A percentile compares a stretch with the other conserved stretches of the same genome.
Conservation (phyloP, 768 basidiomycete genomes). For the Xerocomellus dryophilus region DNA sequence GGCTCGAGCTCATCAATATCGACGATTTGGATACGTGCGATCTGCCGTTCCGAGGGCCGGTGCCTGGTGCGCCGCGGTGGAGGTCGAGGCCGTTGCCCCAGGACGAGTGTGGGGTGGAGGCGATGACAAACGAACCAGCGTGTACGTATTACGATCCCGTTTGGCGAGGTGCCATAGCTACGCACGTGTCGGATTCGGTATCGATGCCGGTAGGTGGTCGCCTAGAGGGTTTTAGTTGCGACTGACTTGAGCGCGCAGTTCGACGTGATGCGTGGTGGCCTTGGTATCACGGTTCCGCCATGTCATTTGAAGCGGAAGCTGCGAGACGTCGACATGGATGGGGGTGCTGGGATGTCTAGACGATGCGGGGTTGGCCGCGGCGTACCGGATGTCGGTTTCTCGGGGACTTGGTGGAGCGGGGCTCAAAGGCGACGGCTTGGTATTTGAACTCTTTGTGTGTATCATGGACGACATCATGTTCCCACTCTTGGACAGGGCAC, state of each 20-base stretch:
- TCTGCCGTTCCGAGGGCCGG: neutral
- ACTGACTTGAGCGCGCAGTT: neutral
- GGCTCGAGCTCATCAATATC: neutral
- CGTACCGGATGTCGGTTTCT: neutral
- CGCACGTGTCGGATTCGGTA: neutral
- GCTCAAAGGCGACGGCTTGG: neutral
- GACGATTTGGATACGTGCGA: neutral
- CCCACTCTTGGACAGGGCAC: neutral
- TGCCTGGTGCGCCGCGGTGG: slow-evolving; percentile 28
- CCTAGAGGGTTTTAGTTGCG: neutral
- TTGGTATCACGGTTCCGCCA: slow-evolving; percentile 5
- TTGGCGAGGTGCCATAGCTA: neutral
- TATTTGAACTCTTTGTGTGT: neutral
- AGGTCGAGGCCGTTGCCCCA: slow-evolving; percentile 19
- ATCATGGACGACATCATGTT: neutral
- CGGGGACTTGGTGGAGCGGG: neutral
- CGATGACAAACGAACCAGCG: neutral
- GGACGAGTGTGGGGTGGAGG: neutral
- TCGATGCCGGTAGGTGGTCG: slow-evolving; percentile 14
- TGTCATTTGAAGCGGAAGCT: slow-evolving; percentile 19
- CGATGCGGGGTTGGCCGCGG: slow-evolving; percentile 3
- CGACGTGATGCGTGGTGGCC: neutral
- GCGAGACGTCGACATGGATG: slow-evolving; percentile 7
- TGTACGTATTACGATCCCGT: neutral
- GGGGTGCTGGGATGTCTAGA: neutral